Base-by-base conservation (phyloP, 1,284 basidiomycete genomes). In the Sporisorium sorghi region DNA sequence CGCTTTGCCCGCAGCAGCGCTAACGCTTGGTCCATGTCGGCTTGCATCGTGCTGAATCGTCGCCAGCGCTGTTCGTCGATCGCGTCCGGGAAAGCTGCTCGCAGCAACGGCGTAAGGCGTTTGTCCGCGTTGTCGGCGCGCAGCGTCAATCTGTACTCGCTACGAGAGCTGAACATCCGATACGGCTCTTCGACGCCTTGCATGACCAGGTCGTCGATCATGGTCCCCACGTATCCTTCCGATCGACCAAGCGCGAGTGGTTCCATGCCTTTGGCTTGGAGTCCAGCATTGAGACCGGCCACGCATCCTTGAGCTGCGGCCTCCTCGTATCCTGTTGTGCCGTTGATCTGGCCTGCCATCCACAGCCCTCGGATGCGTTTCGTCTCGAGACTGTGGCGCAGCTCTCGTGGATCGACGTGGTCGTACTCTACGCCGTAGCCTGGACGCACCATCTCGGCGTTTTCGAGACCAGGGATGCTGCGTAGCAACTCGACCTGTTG, bases 351-450 rank as follows among this genome's bases (percentile, higher is more conserved):
- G 14, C 78, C 76, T 4, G 76, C 76, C 58, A 77, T 58, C 46
- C 63, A 71, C 9, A 79, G 59, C 0, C 77, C 73, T 80, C 88
- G 86, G 57, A 95, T 92, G 17, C 90, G 88, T 80, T 93, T 93
- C 0, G 93, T 94, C 84, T 95, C 92, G 58, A 95, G 87, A 0
- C 92, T 93, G 14, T 89, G 86, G 30, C 86, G 87, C 39, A 95
- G 87, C 77, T 94, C 93, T 37, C 92, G 87, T 6, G 93, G 90
- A 85, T 95, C 93, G n/a, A 95, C 88, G 79, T 93, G 90, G 77
- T 95, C 93, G 77, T 95, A 96, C 82, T 96, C 93, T 35, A 96
- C 93, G 1, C 93, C 93, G 85, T 95, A 96, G 0, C 93, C 93
- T 0, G 93, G 92, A 72, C 88, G 87, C 3, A 92, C 88, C 87